Percentiles rank a stretch among this genome's conserved stretches.
phyloP scores from a whole-genome alignment of 2,329 filamentous ascomycete species.

The Berkeleyomyces basicola region DNA sequence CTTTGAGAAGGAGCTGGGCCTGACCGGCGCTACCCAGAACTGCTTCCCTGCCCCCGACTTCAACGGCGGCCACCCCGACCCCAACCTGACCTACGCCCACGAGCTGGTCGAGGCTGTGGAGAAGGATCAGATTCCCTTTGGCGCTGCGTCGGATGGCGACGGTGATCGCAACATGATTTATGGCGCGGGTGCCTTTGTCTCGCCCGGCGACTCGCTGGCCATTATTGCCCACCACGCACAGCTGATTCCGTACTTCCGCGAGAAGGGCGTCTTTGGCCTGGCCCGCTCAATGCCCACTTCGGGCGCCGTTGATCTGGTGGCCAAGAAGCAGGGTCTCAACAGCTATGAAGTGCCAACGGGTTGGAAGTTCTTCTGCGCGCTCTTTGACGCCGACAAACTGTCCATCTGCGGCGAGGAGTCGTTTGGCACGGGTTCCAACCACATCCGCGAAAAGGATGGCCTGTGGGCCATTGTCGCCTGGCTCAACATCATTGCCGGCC shows the following conservation, averaged over 20 bases:
- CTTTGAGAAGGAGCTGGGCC: constrained; percentile 83
- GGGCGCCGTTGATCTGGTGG: constrained; percentile 86
- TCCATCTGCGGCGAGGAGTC: constrained; percentile 98
- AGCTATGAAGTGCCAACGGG: constrained; percentile 96
- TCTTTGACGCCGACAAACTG: constrained; percentile 88
- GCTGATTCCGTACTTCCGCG: constrained; percentile 95
- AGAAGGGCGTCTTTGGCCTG: constrained; percentile 87
- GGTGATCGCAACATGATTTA: constrained; percentile 99
- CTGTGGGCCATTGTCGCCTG: constrained; percentile 95
- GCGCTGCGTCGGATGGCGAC: constrained; percentile 89
- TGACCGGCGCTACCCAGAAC: constrained; percentile 68
- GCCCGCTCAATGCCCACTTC: constrained; percentile 97
- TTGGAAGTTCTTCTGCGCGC: constrained; percentile 98
- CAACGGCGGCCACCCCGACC: constrained; percentile 91
- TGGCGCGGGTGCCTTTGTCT: constrained; percentile 89
- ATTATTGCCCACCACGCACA: constrained; percentile 97
- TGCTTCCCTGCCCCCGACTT: constrained; percentile 88
- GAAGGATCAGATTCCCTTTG: constrained; percentile 81
- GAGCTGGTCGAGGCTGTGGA: constrained; percentile 89
- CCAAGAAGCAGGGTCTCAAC: constrained; percentile 79
- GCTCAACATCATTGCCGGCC: constrained; percentile 95
- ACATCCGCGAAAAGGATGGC: constrained; percentile 98
- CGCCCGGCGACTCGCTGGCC: constrained; percentile 88
- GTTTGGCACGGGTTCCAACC: constrained; percentile 95
- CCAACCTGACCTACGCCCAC: constrained; percentile 93